Conservation (phyloP, 2,329 filamentous ascomycete genomes). For the Periconia digitata region DNA sequence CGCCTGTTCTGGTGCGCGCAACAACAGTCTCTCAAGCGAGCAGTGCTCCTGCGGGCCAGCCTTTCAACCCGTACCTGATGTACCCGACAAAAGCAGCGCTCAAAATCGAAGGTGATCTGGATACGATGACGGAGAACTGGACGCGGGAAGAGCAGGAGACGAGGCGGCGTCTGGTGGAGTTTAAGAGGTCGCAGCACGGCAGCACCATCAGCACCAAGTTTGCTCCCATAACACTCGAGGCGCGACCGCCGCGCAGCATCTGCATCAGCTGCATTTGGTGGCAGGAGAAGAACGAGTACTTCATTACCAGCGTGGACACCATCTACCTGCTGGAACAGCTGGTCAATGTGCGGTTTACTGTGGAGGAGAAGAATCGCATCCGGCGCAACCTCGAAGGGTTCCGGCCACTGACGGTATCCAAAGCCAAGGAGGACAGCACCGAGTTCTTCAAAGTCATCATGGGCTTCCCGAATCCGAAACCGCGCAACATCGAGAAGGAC, state of each 20-base stretch:
- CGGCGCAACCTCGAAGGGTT: slow-evolving; percentile 94
- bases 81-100: slow-evolving; percentile 80
- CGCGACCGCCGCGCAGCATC: slow-evolving; percentile 79
- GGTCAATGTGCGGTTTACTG: slow-evolving; percentile 82
- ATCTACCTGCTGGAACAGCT: slow-evolving; percentile 93
- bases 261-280: slow-evolving; percentile 98
- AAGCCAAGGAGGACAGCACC: slow-evolving; percentile 87
- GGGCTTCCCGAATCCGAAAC: slow-evolving; percentile 93
- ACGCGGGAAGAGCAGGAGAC: slow-evolving; percentile 76
- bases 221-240: slow-evolving; percentile 73
- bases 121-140: slow-evolving; percentile 83
- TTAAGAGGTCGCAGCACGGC: slow-evolving; percentile 78
- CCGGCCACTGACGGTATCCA: slow-evolving; percentile 88
- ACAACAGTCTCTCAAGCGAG: slow-evolving; percentile 63
- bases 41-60: slow-evolving; percentile 47
- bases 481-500: slow-evolving; percentile 97
- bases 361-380: slow-evolving; percentile 98
- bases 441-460: slow-evolving; percentile 99
- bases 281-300: slow-evolving; percentile 88
- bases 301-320: slow-evolving; percentile 94
- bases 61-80: slow-evolving; percentile 74
- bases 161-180: slow-evolving; percentile 83
- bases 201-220: slow-evolving; percentile 82
- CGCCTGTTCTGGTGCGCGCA: slow-evolving; percentile 66
- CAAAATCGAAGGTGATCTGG: slow-evolving; percentile 82